These are phyloP conservation scores for Cardiospermum halicacabum DNA, from an alignment of 345 rosid species.

Conservation along the genomic window DNA sequence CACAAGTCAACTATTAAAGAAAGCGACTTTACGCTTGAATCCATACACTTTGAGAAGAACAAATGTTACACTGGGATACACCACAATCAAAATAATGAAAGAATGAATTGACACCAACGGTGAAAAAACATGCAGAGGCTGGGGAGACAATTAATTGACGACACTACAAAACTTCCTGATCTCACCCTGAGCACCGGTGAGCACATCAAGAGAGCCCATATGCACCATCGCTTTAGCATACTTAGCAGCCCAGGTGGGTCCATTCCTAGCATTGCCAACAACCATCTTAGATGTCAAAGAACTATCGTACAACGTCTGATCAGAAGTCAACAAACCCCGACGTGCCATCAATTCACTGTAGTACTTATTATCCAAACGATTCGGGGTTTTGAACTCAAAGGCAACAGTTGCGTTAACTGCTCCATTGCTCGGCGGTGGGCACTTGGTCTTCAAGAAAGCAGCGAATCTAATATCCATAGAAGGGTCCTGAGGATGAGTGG, in stretches of 20 bases:
- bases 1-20: too few species aligned
- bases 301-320: slow-evolving; percentile 30
- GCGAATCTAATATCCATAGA: slow-evolving; percentile 28
- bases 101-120: background rate
- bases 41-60: too few species aligned
- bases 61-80: too few species aligned
- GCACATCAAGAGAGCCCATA: slow-evolving; percentile 37
- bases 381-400: slow-evolving; percentile 25
- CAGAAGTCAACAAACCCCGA: slow-evolving; percentile 39
- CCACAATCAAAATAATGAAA: background rate
- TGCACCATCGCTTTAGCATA: slow-evolving; percentile 35
- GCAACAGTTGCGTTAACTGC: slow-evolving; percentile 8
- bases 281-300: slow-evolving; percentile 24
- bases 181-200: slow-evolving; percentile 32
- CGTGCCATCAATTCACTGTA: slow-evolving; percentile 19
- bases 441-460: slow-evolving; percentile 30
- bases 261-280: slow-evolving; percentile 20
- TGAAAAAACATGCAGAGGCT: too few species aligned
- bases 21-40: too few species aligned
- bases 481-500: slow-evolving; percentile 37
- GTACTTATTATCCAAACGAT: slow-evolving; percentile 34
- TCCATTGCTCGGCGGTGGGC: slow-evolving; percentile 17
- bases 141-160: slow-evolving; percentile 11
- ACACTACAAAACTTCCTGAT: slow-evolving; percentile 34
- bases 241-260: slow-evolving; percentile 22